These are phyloP conservation scores for Malassezia vespertilionis DNA, from an alignment of 1,284 basidiomycete genomes.

Conservation along the genomic window DNA sequence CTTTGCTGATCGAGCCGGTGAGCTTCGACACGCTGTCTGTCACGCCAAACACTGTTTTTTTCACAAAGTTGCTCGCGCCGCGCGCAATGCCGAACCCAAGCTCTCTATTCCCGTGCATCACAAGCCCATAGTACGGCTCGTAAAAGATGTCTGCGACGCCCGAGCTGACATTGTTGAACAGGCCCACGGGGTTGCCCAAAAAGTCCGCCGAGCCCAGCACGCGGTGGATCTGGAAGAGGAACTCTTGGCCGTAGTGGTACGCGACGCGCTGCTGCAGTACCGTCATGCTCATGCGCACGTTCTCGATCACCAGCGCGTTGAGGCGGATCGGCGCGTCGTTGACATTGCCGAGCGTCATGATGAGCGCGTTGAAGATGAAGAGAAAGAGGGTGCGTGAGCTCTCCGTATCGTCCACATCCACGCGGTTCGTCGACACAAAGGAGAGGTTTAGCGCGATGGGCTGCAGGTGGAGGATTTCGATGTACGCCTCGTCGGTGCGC, in stretches of 20 bases:
- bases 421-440: slow-evolving; percentile 89
- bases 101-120: slow-evolving; percentile 93
- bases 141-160: slow-evolving; percentile 99
- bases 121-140: slow-evolving; percentile 91
- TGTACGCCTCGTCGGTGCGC: slow-evolving; percentile 62
- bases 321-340: slow-evolving; percentile 93
- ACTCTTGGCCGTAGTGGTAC: slow-evolving; percentile 88
- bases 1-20: slow-evolving; percentile 93
- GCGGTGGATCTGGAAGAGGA: slow-evolving; percentile 85
- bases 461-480: slow-evolving; percentile 92
- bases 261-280: slow-evolving; percentile 74
- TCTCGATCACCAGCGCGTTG: slow-evolving; percentile 88
- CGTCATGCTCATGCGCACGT: slow-evolving; percentile 75
- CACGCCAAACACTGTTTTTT: slow-evolving; percentile 95
- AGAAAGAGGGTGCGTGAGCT: slow-evolving; percentile 66
- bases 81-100: slow-evolving; percentile 94
- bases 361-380: slow-evolving; percentile 83
- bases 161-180: slow-evolving; percentile 97
- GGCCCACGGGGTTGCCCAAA: slow-evolving; percentile 67
- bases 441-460: slow-evolving; percentile 85
- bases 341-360: slow-evolving; percentile 93
- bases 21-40: slow-evolving; percentile 94
- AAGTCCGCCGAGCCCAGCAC: slow-evolving; percentile 95
- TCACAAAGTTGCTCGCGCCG: slow-evolving; percentile 83
- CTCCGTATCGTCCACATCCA: slow-evolving; percentile 67